Evolutionary conservation across 2,329 filamentous ascomycete species (phyloP), one percentile per base, ranked within the genome.

Genomic region (Ramichloridium luteum): DNA sequence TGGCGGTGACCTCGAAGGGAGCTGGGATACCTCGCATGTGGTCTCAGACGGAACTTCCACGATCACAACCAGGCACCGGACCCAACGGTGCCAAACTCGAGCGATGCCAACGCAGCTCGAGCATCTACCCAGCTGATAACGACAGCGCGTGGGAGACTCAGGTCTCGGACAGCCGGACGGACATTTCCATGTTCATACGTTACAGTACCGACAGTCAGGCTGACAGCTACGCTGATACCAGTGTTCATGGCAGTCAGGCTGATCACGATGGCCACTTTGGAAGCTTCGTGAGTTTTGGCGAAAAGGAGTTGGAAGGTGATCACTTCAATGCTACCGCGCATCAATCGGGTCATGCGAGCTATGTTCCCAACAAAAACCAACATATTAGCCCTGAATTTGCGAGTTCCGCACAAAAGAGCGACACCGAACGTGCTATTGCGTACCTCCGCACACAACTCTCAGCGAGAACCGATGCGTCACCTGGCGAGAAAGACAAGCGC

Each of bases 211-310:
- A 36, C 14, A 48, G 39, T 23, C n/a, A n/a, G n/a, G 15, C 27
- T 3, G 35, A 36, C 6, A 47, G 41, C 22, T 43, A 47, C 30
- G 48, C 46, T 12, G 35, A 50, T 22, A 44, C 41, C n/a, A 50
- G 47, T 27, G 34, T 37, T 13, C 30, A 33, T 16, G 36, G 35
- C 13, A 44, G 39, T 20, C 15, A 32, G 22, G 30, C 38, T 20
- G 26, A 33, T 10, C 33, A 37, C 16, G 42, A 34, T 22, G 23
- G 28, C 27, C 11, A 16, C 15, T 12, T 16, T 13, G 11, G 28
- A 22, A 20, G 15, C 32, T 12, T 12, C 16, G 9, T 27, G 16
- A n/a, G 3, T 15, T 15, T 13, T 14, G n/a, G 16, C n/a, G 20
- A 39, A 10, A 17, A 16, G 16, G 23, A 28, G 4, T 18, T 16